Percentiles rank a stretch among this genome's conserved stretches.
Conservation (phyloP, 306 rosid genomes). For the Pterocarpus macrocarpus region DNA sequence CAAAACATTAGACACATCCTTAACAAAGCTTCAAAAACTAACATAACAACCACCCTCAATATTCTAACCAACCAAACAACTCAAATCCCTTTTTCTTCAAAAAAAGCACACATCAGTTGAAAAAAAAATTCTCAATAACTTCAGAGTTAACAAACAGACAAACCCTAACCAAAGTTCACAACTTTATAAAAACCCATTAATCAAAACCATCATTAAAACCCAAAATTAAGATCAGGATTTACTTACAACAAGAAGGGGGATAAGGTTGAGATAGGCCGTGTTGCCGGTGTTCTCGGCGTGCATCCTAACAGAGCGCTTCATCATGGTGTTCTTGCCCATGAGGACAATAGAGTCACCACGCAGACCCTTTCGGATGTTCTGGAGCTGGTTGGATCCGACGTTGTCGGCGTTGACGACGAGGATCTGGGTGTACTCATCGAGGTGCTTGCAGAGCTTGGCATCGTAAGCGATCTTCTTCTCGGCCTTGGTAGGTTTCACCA, state of each 20-base stretch:
- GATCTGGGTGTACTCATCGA: slow-evolving; percentile 78
- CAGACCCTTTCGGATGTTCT: slow-evolving; percentile 77
- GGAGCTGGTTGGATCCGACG: slow-evolving; percentile 92
- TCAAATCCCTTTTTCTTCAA: too few relatives aligned
- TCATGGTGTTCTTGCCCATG: slow-evolving; percentile 99
- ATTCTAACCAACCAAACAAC: too few relatives aligned
- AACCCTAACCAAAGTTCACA: background rate
- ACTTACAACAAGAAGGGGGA: slow-evolving; percentile 84
- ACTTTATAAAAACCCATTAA: background rate
- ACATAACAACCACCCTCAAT: background rate
- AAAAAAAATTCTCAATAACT: too few relatives aligned
- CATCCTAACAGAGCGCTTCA: slow-evolving; percentile 80
- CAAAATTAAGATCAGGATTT: background rate
- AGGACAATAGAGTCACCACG: slow-evolving; percentile 90
- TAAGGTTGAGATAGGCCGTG: slow-evolving; percentile 65
- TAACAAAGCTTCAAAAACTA: background rate
- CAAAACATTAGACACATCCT: background rate
- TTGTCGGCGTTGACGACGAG: slow-evolving; percentile 88
- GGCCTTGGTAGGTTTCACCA: slow-evolving; percentile 71
- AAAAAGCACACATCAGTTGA: too few relatives aligned
- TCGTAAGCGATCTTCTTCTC: slow-evolving; percentile 85
- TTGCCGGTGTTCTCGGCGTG: slow-evolving; percentile 84
- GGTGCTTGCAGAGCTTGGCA: slow-evolving; percentile 72
- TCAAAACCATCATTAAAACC: background rate
- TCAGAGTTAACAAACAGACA: background rate